phyloP scores from a whole-genome alignment of 192 early-diverging fungal genomes.

The Coemansia sp. region DNA sequence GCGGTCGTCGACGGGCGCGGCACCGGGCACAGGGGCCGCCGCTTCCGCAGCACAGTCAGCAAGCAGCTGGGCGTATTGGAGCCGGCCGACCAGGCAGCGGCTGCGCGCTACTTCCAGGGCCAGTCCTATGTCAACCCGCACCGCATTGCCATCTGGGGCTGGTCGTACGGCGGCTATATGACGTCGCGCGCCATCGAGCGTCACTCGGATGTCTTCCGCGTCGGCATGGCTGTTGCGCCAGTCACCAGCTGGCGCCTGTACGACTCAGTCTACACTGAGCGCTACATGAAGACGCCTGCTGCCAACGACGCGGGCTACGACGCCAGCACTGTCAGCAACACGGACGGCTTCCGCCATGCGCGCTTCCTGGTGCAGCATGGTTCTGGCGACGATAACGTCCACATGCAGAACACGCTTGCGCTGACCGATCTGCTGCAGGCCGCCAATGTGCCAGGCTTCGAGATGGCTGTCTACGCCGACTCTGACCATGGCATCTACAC shows the following conservation, averaged over 20 bases:
- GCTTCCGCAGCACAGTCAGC: slow-evolving; percentile 72
- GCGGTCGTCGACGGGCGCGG: slow-evolving; percentile 85
- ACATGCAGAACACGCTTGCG: slow-evolving; percentile 85
- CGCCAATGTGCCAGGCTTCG: slow-evolving; percentile 71
- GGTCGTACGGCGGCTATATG: slow-evolving; percentile 93
- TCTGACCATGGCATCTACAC: slow-evolving; percentile 84
- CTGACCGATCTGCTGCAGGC: slow-evolving; percentile 77
- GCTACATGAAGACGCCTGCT: slow-evolving; percentile 90
- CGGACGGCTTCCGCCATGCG: slow-evolving; percentile 76
- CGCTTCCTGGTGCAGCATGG: slow-evolving; percentile 88
- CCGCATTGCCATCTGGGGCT: slow-evolving; percentile 93
- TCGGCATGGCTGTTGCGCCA: slow-evolving; percentile 92
- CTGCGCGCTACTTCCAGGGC: slow-evolving; percentile 65
- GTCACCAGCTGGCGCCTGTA: slow-evolving; percentile 90
- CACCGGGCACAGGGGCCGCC: slow-evolving; percentile 82
- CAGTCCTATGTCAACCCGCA: slow-evolving; percentile 76
- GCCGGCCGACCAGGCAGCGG: slow-evolving; percentile 82
- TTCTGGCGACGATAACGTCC: slow-evolving; percentile 88
- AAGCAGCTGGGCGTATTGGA: slow-evolving; percentile 81
- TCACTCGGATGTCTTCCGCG: slow-evolving; percentile 74
- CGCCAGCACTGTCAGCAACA: slow-evolving; percentile 69
- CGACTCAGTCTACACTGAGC: slow-evolving; percentile 94
- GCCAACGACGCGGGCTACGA: slow-evolving; percentile 79
- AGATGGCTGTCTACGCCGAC: slow-evolving; percentile 87
- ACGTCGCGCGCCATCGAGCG: slow-evolving; percentile 83